Evolutionary conservation across 306 rosid genomes (phyloP).

Genomic region (Abrus pulchellus): DNA sequence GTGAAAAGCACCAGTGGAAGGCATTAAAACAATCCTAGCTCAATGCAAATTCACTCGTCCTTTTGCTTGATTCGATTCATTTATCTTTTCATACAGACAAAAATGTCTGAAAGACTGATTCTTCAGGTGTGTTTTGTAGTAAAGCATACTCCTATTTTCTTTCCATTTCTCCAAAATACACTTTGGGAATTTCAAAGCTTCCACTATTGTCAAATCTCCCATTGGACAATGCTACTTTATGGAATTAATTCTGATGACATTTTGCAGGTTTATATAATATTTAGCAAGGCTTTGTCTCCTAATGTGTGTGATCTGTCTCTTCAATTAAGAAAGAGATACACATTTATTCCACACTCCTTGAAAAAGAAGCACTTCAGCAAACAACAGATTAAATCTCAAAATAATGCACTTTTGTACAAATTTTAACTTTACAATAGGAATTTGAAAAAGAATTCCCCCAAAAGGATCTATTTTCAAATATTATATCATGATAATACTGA

Average conservation of each 20-base stretch:
- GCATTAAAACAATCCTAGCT: slow-evolving; percentile 27
- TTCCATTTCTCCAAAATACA: slow-evolving; percentile 14
- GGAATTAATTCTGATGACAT: neutral
- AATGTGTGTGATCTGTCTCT: neutral
- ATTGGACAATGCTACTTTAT: neutral
- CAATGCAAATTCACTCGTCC: neutral
- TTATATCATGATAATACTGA: slow-evolving; percentile 11
- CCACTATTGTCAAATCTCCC: neutral
- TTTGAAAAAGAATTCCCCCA: neutral
- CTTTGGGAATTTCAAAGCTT: slow-evolving; percentile 6
- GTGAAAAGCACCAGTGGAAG: neutral
- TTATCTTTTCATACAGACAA: neutral
- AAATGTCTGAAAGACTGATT: slow-evolving; percentile 2
- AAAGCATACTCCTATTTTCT: neutral
- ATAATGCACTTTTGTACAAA: neutral
- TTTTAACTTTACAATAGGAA: slow-evolving; percentile 9
- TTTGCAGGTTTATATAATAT: slow-evolving; percentile 5
- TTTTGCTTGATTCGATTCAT: slow-evolving; percentile 26
- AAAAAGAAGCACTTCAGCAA: slow-evolving; percentile 4
- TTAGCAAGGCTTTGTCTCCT: slow-evolving; percentile 6
- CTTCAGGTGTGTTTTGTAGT: slow-evolving; percentile 1
- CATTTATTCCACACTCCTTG: neutral
- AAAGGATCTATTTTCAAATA: slow-evolving; percentile 1
- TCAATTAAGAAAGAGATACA: neutral
- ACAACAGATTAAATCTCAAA: slow-evolving; percentile 14